Conservation (phyloP, 1,139 yeast species). For the Zygosaccharomyces sapae region DNA sequence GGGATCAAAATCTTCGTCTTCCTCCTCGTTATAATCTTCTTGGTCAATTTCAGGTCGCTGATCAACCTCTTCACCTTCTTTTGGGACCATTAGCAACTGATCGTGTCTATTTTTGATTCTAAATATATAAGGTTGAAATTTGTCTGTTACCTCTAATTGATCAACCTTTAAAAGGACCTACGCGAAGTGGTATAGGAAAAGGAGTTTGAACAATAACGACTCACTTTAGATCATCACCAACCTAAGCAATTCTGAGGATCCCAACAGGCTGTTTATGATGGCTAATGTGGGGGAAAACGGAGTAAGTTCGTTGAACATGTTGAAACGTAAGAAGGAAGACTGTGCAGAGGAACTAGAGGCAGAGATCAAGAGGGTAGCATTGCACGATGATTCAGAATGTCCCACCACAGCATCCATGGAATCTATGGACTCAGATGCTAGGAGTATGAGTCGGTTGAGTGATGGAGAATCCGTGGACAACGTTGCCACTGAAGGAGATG, state of each 20-base stretch:
- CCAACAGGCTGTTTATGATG: conserved; percentile 5
- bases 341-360: conserved; percentile 34
- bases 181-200: conserved; percentile 10
- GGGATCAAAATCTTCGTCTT: conserved; percentile 63
- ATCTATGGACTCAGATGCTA: conserved; percentile 2
- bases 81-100: background rate
- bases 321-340: conserved; percentile 71
- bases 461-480: conserved; percentile 2
- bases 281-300: conserved; percentile 13
- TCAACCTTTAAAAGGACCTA: background rate
- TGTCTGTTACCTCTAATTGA: background rate
- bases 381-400: conserved; percentile 42
- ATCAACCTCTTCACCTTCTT: background rate
- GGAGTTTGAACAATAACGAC: conserved; percentile 2
- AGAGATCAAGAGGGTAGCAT: conserved; percentile 60
- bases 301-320: conserved; percentile 36
- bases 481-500: conserved; percentile 7
- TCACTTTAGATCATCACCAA: background rate
- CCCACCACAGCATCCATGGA: conserved; percentile 4
- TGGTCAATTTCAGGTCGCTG: conserved; percentile 16
- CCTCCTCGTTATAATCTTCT: conserved; percentile 54
- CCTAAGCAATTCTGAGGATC: background rate
- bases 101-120: background rate
- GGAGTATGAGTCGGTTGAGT: conserved; percentile 4
- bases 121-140: background rate